Evolutionary conservation across 1,284 basidiomycete genomes (phyloP), one percentile per base, ranked within the genome.

Genomic region (Golubevia sp.): DNA sequence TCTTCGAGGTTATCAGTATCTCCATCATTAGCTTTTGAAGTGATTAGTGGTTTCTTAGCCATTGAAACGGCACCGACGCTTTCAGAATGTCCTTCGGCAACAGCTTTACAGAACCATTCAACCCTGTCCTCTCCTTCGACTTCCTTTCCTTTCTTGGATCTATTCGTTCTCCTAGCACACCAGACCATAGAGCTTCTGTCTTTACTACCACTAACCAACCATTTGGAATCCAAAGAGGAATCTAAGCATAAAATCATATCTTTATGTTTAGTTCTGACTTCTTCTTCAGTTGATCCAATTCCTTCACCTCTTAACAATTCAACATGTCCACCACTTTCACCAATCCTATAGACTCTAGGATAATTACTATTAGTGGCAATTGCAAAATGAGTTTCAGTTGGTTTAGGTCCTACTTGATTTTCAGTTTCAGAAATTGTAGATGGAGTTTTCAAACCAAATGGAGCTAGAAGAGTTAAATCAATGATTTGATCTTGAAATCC

Each of bases 401-500:
- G 64, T 11, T 5, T 34, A 5, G 30, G 30, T 1, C 8, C 48
- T 3, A 2, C 24, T 8, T n/a, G 61, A 15, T 49, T 55, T 20
- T 62, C 56, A 8, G 48, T 68, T 30, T n/a, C 55, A 44, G n/a
- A 15, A n/a, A n/a, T n/a, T n/a, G n/a, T n/a, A n/a, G n/a, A n/a
- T n/a, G n/a, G n/a, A 26, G 4, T 24, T 18, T 23, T 56, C 82
- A 59, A 26, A 62, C 87, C 82, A 7, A 89, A 89, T 1, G 55
- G n/a, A 1, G 71, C 60, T 0, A 82, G 64, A 2, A 83, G 64
- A 4, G 76, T 66, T 63, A 99, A 87, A 76, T 98, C 96, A 56
- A 98, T 92, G 72, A 99, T 94, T 84, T 99, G 95, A 84, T 99
- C 97, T 84, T 99, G 98, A 88, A 92, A 99, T 0, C 97, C 97